Evolutionary conservation across 176 grass and related monocot species (phyloP).

Genomic region (Carex kokanica): DNA sequence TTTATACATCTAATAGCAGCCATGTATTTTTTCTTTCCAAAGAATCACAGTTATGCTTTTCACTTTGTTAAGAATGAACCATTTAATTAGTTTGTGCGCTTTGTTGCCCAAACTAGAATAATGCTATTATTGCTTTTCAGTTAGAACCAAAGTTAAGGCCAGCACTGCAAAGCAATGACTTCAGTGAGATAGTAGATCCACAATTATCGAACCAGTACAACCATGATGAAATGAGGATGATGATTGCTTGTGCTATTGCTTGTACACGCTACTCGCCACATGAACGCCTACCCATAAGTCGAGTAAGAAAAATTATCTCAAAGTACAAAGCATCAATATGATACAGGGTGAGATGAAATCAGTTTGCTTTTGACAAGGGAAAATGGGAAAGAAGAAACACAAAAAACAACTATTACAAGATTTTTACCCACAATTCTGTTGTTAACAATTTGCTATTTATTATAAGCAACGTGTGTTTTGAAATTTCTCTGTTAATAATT

Average conservation of each 20-base stretch:
- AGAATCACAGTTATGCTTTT: background rate
- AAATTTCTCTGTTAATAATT: background rate
- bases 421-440: background rate
- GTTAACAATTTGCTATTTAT: background rate
- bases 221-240: background rate
- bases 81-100: background rate
- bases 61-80: background rate
- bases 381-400: background rate
- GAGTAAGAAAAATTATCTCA: conserved; percentile 12
- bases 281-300: background rate
- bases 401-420: background rate
- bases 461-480: background rate
- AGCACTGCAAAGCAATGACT: background rate
- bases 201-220: background rate
- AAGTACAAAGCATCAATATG: background rate
- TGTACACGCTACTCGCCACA: background rate
- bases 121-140: background rate
- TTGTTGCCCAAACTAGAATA: background rate
- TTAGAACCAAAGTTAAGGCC: background rate
- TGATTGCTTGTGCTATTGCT: background rate
- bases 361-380: background rate
- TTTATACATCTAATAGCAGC: no score
- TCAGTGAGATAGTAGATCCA: conserved; percentile 1
- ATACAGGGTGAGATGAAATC: background rate
- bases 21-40: background rate